Percentiles rank a stretch among this genome's conserved stretches.
Evolutionary conservation across 1,139 yeast species (phyloP).

Genomic region (Debaryomycetaceae sp.): DNA sequence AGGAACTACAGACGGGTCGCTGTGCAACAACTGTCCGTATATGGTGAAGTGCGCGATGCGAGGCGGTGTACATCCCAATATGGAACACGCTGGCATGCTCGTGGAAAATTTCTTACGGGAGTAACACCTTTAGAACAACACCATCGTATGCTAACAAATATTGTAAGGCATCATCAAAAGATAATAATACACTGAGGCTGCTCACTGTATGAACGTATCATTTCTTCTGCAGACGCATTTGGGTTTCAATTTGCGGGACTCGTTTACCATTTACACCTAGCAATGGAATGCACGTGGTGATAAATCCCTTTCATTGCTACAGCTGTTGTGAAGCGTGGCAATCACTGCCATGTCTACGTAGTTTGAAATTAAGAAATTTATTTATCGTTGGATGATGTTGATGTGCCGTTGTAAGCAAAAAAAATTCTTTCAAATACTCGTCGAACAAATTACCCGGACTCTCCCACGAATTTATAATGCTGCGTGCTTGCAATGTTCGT

Average conservation of each 20-base stretch:
- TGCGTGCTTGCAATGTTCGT: too few species aligned
- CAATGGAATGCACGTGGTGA: conserved; percentile 33
- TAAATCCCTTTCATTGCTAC: conserved; percentile 29
- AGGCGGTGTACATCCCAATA: conserved; percentile 7
- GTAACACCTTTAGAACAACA: not conserved
- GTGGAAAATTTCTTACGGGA: conserved; percentile 5
- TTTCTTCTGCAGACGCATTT: conserved; percentile 33
- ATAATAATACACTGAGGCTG: conserved; percentile 13
- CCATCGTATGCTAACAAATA: too few species aligned
- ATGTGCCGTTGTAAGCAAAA: too few species aligned
- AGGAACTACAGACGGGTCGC: conserved; percentile 22
- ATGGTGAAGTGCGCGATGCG: conserved; percentile 23
- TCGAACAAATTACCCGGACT: too few species aligned
- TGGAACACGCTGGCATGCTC: conserved; percentile 4
- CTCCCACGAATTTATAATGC: too few species aligned
- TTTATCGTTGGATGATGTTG: too few species aligned
- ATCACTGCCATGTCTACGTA: too few species aligned
- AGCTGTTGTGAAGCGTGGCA: too few species aligned
- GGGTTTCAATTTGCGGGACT: conserved; percentile 26
- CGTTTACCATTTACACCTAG: conserved; percentile 38
- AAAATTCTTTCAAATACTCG: too few species aligned
- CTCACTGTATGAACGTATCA: conserved; percentile 10
- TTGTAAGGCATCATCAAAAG: conserved; percentile 36
- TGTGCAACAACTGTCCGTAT: conserved; percentile 47
- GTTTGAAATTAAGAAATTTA: too few species aligned